A percentile compares a stretch with the other conserved stretches of the same genome.
phyloP scores from a whole-genome alignment of 495 filamentous ascomycete species.

The Penicillium soppii region DNA sequence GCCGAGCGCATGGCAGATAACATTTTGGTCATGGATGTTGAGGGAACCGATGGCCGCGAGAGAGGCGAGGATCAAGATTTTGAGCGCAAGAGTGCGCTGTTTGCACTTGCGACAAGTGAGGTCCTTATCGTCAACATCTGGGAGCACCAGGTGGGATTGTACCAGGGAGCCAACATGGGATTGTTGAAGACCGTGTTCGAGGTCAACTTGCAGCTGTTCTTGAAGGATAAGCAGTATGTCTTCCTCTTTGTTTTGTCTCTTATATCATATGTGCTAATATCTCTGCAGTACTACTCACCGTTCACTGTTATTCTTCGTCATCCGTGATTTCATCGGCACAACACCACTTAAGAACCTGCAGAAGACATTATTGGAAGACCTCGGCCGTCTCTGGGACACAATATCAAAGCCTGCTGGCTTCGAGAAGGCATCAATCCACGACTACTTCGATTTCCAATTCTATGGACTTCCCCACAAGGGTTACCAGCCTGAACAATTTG shows the following conservation, averaged over 20 bases:
- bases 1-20: conserved; percentile 81
- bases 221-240: conserved; percentile 87
- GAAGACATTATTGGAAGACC: conserved; percentile 84
- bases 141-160: conserved; percentile 97
- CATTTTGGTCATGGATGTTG: conserved; percentile 98
- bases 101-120: conserved; percentile 95
- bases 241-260: background rate
- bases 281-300: conserved; percentile 72
- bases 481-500: conserved; percentile 90
- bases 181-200: conserved; percentile 97
- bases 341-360: conserved; percentile 87
- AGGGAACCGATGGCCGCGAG: conserved; percentile 95
- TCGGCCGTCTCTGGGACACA: conserved; percentile 86
- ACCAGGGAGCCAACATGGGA: conserved; percentile 99
- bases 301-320: conserved; percentile 96
- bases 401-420: conserved; percentile 87
- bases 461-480: conserved; percentile 95
- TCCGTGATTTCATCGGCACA: conserved; percentile 89
- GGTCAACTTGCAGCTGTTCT: conserved; percentile 93
- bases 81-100: conserved; percentile 94
- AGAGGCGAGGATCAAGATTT: conserved; percentile 98
- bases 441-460: conserved; percentile 99
- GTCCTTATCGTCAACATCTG: conserved; percentile 98
- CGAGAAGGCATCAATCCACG: conserved; percentile 84
- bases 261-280: conserved; percentile 16